Evolutionary conservation across 306 rosid genomes (phyloP), one percentile per base, ranked within the genome.

Genomic region (Argentina anserina): DNA sequence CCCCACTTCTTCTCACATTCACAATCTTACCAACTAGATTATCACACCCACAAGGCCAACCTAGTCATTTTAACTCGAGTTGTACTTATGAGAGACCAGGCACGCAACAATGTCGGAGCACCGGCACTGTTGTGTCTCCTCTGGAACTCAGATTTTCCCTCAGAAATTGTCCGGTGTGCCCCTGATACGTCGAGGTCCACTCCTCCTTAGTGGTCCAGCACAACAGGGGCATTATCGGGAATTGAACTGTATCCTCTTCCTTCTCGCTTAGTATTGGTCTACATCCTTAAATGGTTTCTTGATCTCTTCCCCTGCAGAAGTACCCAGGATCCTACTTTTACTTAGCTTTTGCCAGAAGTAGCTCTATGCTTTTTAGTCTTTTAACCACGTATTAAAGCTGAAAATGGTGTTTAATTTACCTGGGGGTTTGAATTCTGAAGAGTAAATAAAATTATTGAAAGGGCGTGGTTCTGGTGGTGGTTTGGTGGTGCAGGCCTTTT

Each of bases 101-200:
- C 82, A 76, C 59, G 65, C 71, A 63, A 59, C 75, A 33, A 31
- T 75, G 87, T 81, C 82, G 87, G 84, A 76, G 76, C 15, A 46
- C 73, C 81, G 77, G 81, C 81, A 74, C 33, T 29, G 45, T 49
- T 47, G 10, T 12, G 42, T 71, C 43, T 34, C 6, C 65, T 47
- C 33, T 70, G 62, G 2, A 21, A 70, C 79, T 65, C 74, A 70
- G 81, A 34, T n/a, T 20, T 34, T 49, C 25, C 21, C 43, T 59
- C 87, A 84, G 80, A 84, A 58, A 66, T 49, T 87, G 98, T 88
- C 91, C 88, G 95, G 92, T 76, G 91, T 92, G 92, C 81, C 89
- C 87, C 82, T 77, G 71, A 71, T 39, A n/a, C 77, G 91, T 90
- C 84, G 34, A 55, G 71, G 74, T 87, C 87, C 3, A 75, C 46